These are phyloP conservation scores for Aspergillus sp. DNA, from an alignment of 2,329 filamentous ascomycete species.

Conservation along the genomic window DNA sequence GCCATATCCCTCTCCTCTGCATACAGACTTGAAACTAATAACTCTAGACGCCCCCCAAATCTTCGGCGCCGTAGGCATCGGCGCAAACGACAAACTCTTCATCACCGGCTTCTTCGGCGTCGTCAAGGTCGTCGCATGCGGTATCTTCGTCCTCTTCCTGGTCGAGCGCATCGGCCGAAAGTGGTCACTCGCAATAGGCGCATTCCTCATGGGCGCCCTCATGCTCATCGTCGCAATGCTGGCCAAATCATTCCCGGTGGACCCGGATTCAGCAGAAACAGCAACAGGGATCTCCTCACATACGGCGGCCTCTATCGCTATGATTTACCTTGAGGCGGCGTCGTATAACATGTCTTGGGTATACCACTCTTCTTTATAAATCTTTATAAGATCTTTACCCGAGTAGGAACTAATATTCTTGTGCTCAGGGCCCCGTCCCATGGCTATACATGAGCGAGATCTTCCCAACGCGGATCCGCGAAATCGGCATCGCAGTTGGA, in stretches of 20 bases:
- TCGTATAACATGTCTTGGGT: constrained; percentile 28
- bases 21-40: background rate
- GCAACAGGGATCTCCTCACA: constrained; percentile 28
- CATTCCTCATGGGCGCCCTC: constrained; percentile 50
- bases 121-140: constrained; percentile 51
- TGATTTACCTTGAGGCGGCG: constrained; percentile 44
- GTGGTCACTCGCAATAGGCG: constrained; percentile 49
- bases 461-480: constrained; percentile 41
- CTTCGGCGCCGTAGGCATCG: constrained; percentile 51
- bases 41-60: constrained; percentile 47
- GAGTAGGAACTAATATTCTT: background rate
- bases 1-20: background rate
- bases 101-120: constrained; percentile 53
- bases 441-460: constrained; percentile 40
- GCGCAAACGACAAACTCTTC: constrained; percentile 44
- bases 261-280: constrained; percentile 29
- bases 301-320: constrained; percentile 49
- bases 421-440: constrained; percentile 30
- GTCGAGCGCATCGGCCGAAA: constrained; percentile 52
- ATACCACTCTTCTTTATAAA: background rate
- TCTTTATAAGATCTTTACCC: background rate
- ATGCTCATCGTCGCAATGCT: constrained; percentile 54
- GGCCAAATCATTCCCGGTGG: constrained; percentile 44
- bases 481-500: constrained; percentile 38
- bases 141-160: constrained; percentile 50